Evolutionary conservation across 768 basidiomycete species (phyloP).

Genomic region (Boletus vinaceobasis): DNA sequence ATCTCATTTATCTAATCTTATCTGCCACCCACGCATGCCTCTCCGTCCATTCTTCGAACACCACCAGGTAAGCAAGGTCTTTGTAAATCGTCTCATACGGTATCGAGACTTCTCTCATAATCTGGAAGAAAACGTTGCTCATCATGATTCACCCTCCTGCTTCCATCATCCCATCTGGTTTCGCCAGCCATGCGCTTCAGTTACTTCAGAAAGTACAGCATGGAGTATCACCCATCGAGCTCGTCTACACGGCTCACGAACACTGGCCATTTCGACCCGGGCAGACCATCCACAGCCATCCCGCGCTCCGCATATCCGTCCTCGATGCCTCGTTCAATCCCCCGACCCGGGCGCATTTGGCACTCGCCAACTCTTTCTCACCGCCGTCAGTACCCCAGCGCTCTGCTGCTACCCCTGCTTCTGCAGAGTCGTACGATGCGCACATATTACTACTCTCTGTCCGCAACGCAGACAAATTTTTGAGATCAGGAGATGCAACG

Average conservation of each 20-base stretch:
- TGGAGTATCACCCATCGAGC: slow-evolving; percentile 48
- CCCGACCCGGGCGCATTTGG: slow-evolving; percentile 81
- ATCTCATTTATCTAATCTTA: slow-evolving; percentile 18
- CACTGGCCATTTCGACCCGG: slow-evolving; percentile 58
- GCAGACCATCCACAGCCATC: slow-evolving; percentile 2
- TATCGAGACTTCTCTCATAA: background rate
- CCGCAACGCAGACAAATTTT: slow-evolving; percentile 80
- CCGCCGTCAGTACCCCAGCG: slow-evolving; percentile 18
- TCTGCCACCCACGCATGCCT: background rate
- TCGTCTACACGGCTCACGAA: slow-evolving; percentile 58
- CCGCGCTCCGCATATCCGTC: slow-evolving; percentile 56
- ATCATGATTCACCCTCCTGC: slow-evolving; percentile 7
- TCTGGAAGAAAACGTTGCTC: background rate
- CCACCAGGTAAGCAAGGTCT: background rate
- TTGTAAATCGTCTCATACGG: background rate
- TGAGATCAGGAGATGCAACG: slow-evolving; percentile 69
- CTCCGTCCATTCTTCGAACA: background rate
- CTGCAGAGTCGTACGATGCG: slow-evolving; percentile 53
- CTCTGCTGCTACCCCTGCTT: background rate
- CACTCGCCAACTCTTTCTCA: slow-evolving; percentile 53
- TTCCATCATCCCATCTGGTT: slow-evolving; percentile 11
- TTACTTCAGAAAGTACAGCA: slow-evolving; percentile 38
- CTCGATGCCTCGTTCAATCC: slow-evolving; percentile 94
- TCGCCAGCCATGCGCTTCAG: slow-evolving; percentile 20
- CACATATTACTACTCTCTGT: slow-evolving; percentile 78